Conservation (phyloP, 176 grass and related monocot genomes). For the Carex littledalei region DNA sequence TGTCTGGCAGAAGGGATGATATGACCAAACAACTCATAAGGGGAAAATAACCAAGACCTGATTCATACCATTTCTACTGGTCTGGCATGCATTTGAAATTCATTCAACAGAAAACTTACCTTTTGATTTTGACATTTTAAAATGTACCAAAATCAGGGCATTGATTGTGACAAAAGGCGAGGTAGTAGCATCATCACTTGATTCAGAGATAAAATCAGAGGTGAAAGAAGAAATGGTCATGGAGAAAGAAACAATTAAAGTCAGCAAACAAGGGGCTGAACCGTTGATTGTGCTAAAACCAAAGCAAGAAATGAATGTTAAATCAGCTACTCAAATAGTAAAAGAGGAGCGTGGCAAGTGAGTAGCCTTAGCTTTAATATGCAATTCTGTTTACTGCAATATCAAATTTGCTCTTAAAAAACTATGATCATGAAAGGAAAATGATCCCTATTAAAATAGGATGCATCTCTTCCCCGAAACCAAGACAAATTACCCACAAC, state of each 20-base stretch:
- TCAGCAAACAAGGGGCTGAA: constrained; percentile 23
- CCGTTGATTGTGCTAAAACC: constrained; percentile 36
- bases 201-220: constrained; percentile 58
- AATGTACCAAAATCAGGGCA: constrained; percentile 32
- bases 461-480: neutral
- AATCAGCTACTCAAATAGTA: constrained; percentile 78
- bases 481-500: neutral
- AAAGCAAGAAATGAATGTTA: constrained; percentile 46
- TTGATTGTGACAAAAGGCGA: constrained; percentile 84
- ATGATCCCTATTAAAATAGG: neutral
- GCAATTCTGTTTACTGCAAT: neutral
- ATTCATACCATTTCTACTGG: neutral
- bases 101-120: neutral
- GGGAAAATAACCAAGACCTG: neutral
- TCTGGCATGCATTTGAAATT: neutral
- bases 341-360: constrained; percentile 82
- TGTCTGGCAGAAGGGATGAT: neutral
- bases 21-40: neutral
- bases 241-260: constrained; percentile 8
- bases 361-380: neutral
- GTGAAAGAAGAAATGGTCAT: constrained; percentile 28
- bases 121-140: neutral
- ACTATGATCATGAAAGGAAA: neutral
- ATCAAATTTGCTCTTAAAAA: neutral
- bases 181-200: constrained; percentile 42